Evolutionary conservation across 2,329 filamentous ascomycete genomes (phyloP).

Genomic region (Fusarium scirpi): DNA sequence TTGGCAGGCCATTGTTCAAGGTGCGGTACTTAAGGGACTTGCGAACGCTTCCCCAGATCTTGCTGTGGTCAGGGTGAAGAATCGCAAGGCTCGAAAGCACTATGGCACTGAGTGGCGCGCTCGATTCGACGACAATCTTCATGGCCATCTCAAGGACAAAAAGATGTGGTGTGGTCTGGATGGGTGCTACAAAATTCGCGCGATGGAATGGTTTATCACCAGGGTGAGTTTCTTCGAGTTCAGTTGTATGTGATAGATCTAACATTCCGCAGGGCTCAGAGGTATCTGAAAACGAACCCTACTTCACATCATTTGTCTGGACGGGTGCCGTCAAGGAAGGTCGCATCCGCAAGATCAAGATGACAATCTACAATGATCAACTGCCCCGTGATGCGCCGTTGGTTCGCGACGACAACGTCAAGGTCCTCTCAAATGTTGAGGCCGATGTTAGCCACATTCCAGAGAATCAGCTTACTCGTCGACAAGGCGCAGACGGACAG

Average conservation of each 20-base stretch:
- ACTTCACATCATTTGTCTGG: slow-evolving; percentile 50
- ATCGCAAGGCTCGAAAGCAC: slow-evolving; percentile 58
- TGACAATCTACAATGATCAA: slow-evolving; percentile 54
- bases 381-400: slow-evolving; percentile 51
- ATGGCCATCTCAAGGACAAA: slow-evolving; percentile 49
- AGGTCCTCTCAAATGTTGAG: slow-evolving; percentile 53
- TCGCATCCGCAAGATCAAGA: slow-evolving; percentile 51
- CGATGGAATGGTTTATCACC: slow-evolving; percentile 60
- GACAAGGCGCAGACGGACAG: slow-evolving; percentile 52
- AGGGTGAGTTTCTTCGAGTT: slow-evolving; percentile 43
- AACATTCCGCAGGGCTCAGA: slow-evolving; percentile 48
- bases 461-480: slow-evolving; percentile 50
- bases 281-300: slow-evolving; percentile 57
- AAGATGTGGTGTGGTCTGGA: slow-evolving; percentile 54
- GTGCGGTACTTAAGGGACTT: slow-evolving; percentile 63
- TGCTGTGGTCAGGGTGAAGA: slow-evolving; percentile 54
- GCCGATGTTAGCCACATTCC: slow-evolving; percentile 58
- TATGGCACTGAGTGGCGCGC: slow-evolving; percentile 56
- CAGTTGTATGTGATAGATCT: slow-evolving; percentile 1
- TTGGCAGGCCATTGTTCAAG: slow-evolving; percentile 62
- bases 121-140: slow-evolving; percentile 49
- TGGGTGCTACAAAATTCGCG: slow-evolving; percentile 53
- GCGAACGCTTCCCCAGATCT: slow-evolving; percentile 52
- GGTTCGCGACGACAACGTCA: slow-evolving; percentile 52
- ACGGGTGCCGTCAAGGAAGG: slow-evolving; percentile 51